These are phyloP conservation scores for Plasmodium vivax DNA, from an alignment of 169 alveolate species.

Conservation along the genomic window DNA sequence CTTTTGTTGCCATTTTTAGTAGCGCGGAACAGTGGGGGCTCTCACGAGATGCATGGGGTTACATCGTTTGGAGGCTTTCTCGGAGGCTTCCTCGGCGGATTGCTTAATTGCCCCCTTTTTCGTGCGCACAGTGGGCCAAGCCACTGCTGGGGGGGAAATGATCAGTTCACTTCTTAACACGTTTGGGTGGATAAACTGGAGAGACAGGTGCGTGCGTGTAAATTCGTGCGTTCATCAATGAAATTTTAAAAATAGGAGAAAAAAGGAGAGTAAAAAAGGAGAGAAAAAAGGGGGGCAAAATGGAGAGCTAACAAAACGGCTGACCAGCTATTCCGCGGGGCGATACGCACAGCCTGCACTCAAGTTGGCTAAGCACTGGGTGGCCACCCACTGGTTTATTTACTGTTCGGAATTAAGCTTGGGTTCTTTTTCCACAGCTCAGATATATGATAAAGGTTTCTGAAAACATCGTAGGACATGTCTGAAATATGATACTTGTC, in stretches of 20 bases:
- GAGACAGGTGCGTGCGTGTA: not conserved
- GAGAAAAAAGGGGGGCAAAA: not conserved
- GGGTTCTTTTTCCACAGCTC: slow-evolving; percentile 37
- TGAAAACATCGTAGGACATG: slow-evolving; percentile 33
- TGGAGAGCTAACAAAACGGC: not conserved
- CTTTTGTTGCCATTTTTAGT: not conserved
- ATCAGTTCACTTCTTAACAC: not conserved
- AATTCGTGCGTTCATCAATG: not conserved
- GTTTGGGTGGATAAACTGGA: not conserved
- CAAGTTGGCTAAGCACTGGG: not conserved
- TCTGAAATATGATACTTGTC: slow-evolving; percentile 10
- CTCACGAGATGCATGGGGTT: not conserved
- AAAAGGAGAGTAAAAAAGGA: not conserved
- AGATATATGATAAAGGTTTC: slow-evolving; percentile 10
- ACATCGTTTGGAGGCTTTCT: no score
- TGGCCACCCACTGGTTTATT: not conserved
- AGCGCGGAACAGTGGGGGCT: not conserved
- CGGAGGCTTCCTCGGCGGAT: not conserved
- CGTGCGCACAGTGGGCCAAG: not conserved
- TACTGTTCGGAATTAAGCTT: not conserved
- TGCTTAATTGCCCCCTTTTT: not conserved
- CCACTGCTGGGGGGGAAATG: not conserved
- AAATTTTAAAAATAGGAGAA: not conserved
- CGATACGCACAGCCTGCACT: not conserved
- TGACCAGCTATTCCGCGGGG: not conserved